phyloP scores from a whole-genome alignment of 2,329 filamentous ascomycete species.

The Arthrobotrys entomopaga region DNA sequence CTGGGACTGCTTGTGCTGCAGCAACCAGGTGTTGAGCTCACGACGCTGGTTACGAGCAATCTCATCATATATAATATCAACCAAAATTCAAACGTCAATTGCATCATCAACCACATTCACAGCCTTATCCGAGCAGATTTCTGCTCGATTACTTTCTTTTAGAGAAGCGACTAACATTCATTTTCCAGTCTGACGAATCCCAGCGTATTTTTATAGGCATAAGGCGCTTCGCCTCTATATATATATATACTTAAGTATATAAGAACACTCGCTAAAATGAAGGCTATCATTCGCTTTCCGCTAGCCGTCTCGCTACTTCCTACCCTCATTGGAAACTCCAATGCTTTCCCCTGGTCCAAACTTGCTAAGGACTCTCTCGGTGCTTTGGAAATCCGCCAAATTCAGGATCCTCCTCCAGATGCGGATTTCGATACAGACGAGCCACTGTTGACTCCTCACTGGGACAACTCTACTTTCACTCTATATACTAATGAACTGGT shows the following conservation, averaged over 20 bases:
- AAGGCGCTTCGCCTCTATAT: conserved; percentile 9
- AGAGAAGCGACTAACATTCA: conserved; percentile 3
- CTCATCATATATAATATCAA: too few relatives aligned
- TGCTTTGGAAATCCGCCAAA: conserved; percentile 51
- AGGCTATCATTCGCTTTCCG: conserved; percentile 36
- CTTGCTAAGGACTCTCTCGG: conserved; percentile 37
- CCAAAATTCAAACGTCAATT: conserved; percentile 5
- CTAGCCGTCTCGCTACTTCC: conserved; percentile 28
- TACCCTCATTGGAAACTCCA: conserved; percentile 32
- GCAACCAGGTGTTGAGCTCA: conserved; percentile 8
- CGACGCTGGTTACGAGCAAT: background rate
- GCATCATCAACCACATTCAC: background rate
- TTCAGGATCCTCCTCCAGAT: conserved; percentile 56
- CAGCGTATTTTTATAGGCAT: background rate
- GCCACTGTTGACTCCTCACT: conserved; percentile 57
- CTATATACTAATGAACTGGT: conserved; percentile 66
- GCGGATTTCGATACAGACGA: conserved; percentile 54
- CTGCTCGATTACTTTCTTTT: background rate
- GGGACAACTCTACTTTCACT: conserved; percentile 64
- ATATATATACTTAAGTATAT: too few relatives aligned
- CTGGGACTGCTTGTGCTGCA: background rate
- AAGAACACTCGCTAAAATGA: conserved; percentile 45
- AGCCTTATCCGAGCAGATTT: background rate
- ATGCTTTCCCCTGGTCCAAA: conserved; percentile 30
- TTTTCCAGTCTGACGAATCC: conserved; percentile 6